These are phyloP conservation scores for Boletus huronensis DNA, from an alignment of 768 basidiomycete species.

Conservation along the genomic window DNA sequence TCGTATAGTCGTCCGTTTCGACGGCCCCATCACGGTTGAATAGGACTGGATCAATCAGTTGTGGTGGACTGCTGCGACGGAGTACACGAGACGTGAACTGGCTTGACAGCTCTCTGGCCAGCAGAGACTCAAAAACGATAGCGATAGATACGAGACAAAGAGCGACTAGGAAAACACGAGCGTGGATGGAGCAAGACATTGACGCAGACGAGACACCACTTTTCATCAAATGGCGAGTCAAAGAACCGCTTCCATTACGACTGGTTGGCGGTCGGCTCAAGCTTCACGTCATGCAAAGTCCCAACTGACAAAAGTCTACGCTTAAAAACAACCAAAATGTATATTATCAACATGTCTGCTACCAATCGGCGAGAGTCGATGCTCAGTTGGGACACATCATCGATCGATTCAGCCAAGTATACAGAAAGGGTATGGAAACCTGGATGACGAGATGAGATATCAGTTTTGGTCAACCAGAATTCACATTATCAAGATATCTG, in stretches of 20 bases:
- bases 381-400: not conserved
- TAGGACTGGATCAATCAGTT: not conserved
- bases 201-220: not conserved
- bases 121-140: slow-evolving; percentile 9
- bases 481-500: not conserved
- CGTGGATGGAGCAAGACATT: slow-evolving; percentile 7
- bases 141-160: slow-evolving; percentile 12
- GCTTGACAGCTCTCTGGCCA: slow-evolving; percentile 1
- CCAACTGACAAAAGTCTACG: too few relatives aligned
- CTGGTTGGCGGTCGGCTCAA: too few relatives aligned
- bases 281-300: not conserved
- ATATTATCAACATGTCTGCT: not conserved
- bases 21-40: not conserved
- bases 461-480: not conserved
- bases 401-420: not conserved
- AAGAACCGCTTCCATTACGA: not conserved
- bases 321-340: not conserved
- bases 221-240: not conserved
- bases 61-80: not conserved
- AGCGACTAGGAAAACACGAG: slow-evolving; percentile 14
- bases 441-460: not conserved
- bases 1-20: not conserved
- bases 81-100: not conserved
- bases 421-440: not conserved
- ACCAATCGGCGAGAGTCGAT: not conserved